Evolutionary conservation across 495 filamentous ascomycete species (phyloP).

Genomic region (Penicillium diatomitis): DNA sequence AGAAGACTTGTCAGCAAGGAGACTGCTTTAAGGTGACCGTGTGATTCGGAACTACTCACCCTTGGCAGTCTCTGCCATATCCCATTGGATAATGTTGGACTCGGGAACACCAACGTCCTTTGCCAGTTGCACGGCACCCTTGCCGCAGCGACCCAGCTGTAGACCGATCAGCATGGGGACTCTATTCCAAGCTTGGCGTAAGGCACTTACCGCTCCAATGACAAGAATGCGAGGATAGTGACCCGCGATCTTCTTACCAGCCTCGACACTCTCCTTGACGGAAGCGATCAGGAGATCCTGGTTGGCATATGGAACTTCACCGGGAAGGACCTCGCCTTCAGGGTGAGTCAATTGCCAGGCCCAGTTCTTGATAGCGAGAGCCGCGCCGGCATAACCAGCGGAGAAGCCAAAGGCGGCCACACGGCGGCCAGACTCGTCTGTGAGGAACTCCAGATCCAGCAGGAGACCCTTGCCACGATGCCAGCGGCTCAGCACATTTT

Average conservation of each 20-base stretch:
- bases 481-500: conserved; percentile 71
- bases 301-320: conserved; percentile 66
- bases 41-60: neutral
- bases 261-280: conserved; percentile 57
- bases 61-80: conserved; percentile 68
- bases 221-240: conserved; percentile 45
- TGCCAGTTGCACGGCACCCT: conserved; percentile 73
- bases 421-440: conserved; percentile 64
- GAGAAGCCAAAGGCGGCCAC: conserved; percentile 74
- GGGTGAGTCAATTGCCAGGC: conserved; percentile 74
- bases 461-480: conserved; percentile 74
- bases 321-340: conserved; percentile 51
- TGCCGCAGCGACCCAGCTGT: conserved; percentile 73
- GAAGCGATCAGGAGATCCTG: conserved; percentile 63
- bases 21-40: conserved; percentile 23
- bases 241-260: conserved; percentile 46
- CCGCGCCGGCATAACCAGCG: conserved; percentile 72
- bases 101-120: conserved; percentile 65
- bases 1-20: neutral
- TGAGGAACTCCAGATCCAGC: conserved; percentile 87
- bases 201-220: conserved; percentile 45
- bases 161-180: conserved; percentile 2
- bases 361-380: conserved; percentile 78
- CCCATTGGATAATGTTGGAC: conserved; percentile 78
- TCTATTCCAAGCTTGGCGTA: neutral